Percentiles rank a stretch among this genome's conserved stretches.
Evolutionary conservation across 2,329 filamentous ascomycete genomes (phyloP).

Genomic region (Curvularia lunata): DNA sequence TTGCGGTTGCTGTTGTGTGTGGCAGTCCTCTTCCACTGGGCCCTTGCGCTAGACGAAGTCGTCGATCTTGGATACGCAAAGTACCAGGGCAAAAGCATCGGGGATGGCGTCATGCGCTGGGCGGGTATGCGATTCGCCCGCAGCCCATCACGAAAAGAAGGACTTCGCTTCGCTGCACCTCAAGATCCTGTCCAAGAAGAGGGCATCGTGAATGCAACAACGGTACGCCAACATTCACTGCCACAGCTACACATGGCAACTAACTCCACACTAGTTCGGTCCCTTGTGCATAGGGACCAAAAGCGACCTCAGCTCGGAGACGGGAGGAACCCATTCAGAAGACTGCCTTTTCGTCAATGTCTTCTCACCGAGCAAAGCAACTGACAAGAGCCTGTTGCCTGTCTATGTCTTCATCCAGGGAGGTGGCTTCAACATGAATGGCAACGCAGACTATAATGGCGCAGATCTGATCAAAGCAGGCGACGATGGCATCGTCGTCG

Average conservation of each 20-base stretch:
- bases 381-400: conserved; percentile 40
- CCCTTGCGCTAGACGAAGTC: conserved; percentile 46
- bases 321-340: conserved; percentile 42
- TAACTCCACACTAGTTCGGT: conserved; percentile 35
- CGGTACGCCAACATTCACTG: conserved; percentile 22
- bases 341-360: conserved; percentile 52
- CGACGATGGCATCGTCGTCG: conserved; percentile 43
- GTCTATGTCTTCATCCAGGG: conserved; percentile 53
- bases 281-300: conserved; percentile 43
- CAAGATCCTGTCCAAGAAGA: conserved; percentile 62
- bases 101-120: conserved; percentile 71
- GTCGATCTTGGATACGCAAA: conserved; percentile 72
- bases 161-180: conserved; percentile 67
- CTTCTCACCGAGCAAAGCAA: conserved; percentile 46
- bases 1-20: conserved; percentile 30
- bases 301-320: conserved; percentile 32
- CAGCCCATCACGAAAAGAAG: conserved; percentile 38
- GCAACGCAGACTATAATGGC: conserved; percentile 47
- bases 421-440: conserved; percentile 48
- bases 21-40: conserved; percentile 31
- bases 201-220: conserved; percentile 58
- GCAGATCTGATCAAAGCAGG: conserved; percentile 42
- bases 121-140: conserved; percentile 74
- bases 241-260: background rate
- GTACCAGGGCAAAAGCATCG: conserved; percentile 64